These are phyloP conservation scores for Cynara cardunculus DNA, from an alignment of 129 eudicot species.

Conservation along the genomic window DNA sequence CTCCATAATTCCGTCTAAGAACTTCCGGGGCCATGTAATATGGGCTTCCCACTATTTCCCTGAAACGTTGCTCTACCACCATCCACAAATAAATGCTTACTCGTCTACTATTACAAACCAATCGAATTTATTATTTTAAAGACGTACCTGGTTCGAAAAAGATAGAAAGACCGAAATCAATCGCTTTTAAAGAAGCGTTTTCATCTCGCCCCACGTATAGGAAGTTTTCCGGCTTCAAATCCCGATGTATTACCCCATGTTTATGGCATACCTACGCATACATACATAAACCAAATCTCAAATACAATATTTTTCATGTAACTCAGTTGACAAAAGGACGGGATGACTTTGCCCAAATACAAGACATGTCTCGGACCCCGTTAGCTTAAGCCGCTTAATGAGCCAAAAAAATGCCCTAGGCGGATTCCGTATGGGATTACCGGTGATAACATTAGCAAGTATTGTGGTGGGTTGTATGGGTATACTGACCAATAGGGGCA, in stretches of 20 bases:
- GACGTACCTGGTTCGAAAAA: constrained; percentile 73
- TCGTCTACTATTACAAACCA: neutral
- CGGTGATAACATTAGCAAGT: too few relatives aligned
- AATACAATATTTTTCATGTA: neutral
- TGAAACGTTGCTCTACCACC: constrained; percentile 55
- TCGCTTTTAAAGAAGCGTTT: constrained; percentile 68
- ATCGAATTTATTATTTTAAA: neutral
- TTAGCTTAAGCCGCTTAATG: too few relatives aligned
- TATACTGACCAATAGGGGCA: neutral
- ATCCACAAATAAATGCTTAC: neutral
- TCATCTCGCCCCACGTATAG: constrained; percentile 52
- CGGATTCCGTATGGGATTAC: too few relatives aligned
- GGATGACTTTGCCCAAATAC: too few relatives aligned
- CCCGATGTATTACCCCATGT: constrained; percentile 83
- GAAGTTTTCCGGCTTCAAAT: constrained; percentile 90
- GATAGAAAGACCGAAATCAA: constrained; percentile 91
- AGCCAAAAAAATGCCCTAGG: too few relatives aligned
- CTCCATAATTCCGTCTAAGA: constrained; percentile 72
- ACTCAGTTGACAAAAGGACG: too few relatives aligned
- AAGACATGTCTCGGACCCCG: too few relatives aligned
- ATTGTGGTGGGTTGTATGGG: neutral
- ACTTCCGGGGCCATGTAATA: constrained; percentile 99
- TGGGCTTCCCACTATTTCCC: constrained; percentile 92
- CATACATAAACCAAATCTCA: neutral
- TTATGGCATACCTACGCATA: constrained; percentile 71